Base-by-base conservation (phyloP, 2,329 filamentous ascomycete species). In the Cyanodermella asteris region DNA sequence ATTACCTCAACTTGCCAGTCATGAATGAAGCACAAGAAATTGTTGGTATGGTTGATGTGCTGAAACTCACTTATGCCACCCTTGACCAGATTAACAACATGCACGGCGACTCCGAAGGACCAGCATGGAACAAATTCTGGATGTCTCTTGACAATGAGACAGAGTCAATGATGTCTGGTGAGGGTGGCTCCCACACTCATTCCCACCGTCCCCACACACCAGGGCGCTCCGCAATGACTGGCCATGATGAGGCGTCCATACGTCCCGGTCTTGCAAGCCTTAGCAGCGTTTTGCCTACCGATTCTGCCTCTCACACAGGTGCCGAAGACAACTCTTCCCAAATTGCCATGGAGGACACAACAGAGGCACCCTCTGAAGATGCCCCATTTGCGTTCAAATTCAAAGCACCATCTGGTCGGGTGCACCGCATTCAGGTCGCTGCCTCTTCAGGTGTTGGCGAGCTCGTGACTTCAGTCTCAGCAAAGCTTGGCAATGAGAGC, bases 71-170 rank as follows among this genome's bases (percentile, higher is more conserved):
- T 13, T 97, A 97, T 50, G 87, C 87, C 24, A 97, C 87, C 5
- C 64, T 97, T 26, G 87, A 97, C 51, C 34, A 72, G 61, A 71
- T 73, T 43, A 94, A 94, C 56, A 81, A 78, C 30, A 94, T 97
- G 72, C 81, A 72, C 26, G 66, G 67, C 20, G 84, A 91, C 44
- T 80, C 69, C 38, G 87, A 97, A 51, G 87, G 87, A 0, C 87
- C 87, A 5, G 87, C 87, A 5, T 97, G 87, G 87, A 94, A 93
- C 58, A 97, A 94, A 51, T 97, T 97, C 56, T 97, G 87, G 87
- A 61, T 94, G 36, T 94, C 87, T 1, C 71, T 97, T 39, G 69
- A 94, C 47, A 70, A 90, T 39, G 84, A 91, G 47, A 84, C 82
- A 9, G 87, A 94, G 50, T 97, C 87, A 3, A 74, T 91, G 62